phyloP scores from a whole-genome alignment of 371 early-diverging fungal genomes.

The Circinella minor region DNA sequence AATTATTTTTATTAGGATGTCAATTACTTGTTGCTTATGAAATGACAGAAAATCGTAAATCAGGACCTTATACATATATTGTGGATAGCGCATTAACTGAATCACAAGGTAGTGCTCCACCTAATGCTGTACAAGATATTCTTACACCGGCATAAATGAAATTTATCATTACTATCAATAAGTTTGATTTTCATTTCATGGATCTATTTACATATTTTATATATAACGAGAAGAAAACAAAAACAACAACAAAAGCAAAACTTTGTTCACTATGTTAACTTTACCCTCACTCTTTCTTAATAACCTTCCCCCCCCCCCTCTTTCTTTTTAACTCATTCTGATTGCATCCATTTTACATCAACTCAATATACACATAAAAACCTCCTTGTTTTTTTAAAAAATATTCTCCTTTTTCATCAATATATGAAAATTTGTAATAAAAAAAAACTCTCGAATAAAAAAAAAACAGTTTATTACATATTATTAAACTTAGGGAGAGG shows the following conservation, averaged over 20 bases:
- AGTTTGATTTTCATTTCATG: neutral
- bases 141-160: slow-evolving; percentile 8
- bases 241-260: neutral
- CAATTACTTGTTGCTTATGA: slow-evolving; percentile 64
- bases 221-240: neutral
- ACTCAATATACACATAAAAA: too few species aligned
- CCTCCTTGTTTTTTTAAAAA: too few species aligned
- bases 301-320: too few species aligned
- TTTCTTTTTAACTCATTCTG: too few species aligned
- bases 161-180: neutral
- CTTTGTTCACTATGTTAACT: too few species aligned
- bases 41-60: slow-evolving; percentile 57
- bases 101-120: slow-evolving; percentile 59
- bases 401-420: too few species aligned
- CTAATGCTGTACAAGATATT: slow-evolving; percentile 41
- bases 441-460: too few species aligned
- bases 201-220: neutral
- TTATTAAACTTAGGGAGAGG: too few species aligned
- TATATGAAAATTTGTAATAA: too few species aligned
- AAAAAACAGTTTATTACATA: too few species aligned
- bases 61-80: slow-evolving; percentile 64
- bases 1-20: slow-evolving; percentile 40
- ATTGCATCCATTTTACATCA: too few species aligned
- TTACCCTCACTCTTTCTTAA: neutral
- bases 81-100: slow-evolving; percentile 66